Evolutionary conservation across 129 eudicot species (phyloP), one percentile per base, ranked within the genome.

Genomic region (Cynara cardunculus): DNA sequence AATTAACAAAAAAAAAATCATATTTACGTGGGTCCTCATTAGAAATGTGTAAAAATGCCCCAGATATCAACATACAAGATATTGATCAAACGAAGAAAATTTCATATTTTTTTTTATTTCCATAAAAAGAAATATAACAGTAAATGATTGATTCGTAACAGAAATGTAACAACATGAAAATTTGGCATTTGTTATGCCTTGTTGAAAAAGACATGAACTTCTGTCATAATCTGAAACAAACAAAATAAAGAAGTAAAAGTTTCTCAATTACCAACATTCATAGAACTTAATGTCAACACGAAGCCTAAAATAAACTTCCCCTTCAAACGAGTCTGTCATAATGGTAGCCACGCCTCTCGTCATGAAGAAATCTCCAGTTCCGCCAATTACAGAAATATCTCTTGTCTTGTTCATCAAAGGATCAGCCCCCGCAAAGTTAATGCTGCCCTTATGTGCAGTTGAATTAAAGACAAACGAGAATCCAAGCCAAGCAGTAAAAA

Each of bases 321-420:
- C 97, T 76, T 92, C 94, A 78, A 84, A 88, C 2, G 94, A 77
- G 80, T 89, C 94, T 0, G 97, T 92, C 89, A 69, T 80, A 83
- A 89, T 25, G 26, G 97, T 92, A 30, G 94, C 97, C 35, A 91
- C 74, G 19, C 97, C 97, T 72, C 97, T 84, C 28, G 87, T 76
- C 97, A 91, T 91, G 84, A 91, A 91, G 76, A 91, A 91, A 78
- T 91, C 97, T 2, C 97, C 97, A 2, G 97, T 91, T 25, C 97
- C 97, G 1, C 97, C 97, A 77, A 91, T 85, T 1, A 91, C 92
- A 11, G 97, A 91, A 59, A 91, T 83, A 77, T 91, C 97, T 86
- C 97, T 86, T 5, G 94, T 89, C 83, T 91, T 91, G 79, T 89
- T 88, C 90, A 89, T 86, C 81, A 91, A 80, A 14, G 94, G 94